Conservation (phyloP, 2,329 filamentous ascomycete genomes). For the Xylariaceae sp. region DNA sequence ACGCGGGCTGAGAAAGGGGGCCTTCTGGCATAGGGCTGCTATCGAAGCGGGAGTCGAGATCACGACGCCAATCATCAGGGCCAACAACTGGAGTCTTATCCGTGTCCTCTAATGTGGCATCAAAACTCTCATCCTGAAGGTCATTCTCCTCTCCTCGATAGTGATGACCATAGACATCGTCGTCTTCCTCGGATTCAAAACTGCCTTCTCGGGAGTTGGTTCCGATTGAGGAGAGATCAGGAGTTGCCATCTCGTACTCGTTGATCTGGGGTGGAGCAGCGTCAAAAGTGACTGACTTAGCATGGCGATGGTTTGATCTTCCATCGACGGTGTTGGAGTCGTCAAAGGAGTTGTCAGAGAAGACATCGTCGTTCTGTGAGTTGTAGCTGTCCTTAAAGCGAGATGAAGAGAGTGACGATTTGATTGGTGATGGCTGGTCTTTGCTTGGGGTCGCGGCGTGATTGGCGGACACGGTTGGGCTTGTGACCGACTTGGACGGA, state of each 20-base stretch:
- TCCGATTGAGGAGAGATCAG: constrained; percentile 87
- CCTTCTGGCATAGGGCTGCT: constrained; percentile 63
- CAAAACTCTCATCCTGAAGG: constrained; percentile 82
- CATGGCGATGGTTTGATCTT: constrained; percentile 71
- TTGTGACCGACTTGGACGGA: constrained; percentile 44
- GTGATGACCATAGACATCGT: constrained; percentile 58
- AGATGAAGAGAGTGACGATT: constrained; percentile 76
- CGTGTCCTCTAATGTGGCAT: constrained; percentile 90
- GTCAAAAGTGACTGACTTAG: constrained; percentile 97
- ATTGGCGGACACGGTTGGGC: constrained; percentile 24
- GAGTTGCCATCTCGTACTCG: constrained; percentile 97
- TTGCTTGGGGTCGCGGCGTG: constrained; percentile 57
- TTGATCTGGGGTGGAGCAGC: constrained; percentile 89
- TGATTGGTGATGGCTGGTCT: constrained; percentile 73
- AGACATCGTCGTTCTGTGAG: constrained; percentile 64
- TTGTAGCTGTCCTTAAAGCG: constrained; percentile 67
- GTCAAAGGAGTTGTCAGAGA: constrained; percentile 58
- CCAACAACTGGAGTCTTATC: constrained; percentile 98
- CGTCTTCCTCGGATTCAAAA: constrained; percentile 79
- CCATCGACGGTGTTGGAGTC: constrained; percentile 61
- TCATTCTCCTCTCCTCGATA: constrained; percentile 53
- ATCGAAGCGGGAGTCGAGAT: constrained; percentile 69
- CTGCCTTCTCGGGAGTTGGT: constrained; percentile 90
- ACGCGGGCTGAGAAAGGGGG: constrained; percentile 39
- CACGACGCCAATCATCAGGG: constrained; percentile 90